These are phyloP conservation scores for Salix purpurea DNA, from an alignment of 345 rosid species.

Conservation along the genomic window DNA sequence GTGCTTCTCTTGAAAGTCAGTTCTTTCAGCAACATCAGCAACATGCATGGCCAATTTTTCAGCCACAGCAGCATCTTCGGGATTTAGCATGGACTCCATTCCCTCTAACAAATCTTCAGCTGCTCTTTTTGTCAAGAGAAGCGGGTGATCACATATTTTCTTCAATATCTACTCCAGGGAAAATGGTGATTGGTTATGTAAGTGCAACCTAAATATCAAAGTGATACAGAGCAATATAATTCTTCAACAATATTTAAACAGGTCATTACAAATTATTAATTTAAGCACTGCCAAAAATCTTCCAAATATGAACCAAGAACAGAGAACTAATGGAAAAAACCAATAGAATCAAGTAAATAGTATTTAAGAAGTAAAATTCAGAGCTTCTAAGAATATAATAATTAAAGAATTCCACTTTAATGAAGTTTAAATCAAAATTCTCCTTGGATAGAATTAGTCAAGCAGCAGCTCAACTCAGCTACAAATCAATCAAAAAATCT, in stretches of 20 bases:
- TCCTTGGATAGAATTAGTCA: neutral
- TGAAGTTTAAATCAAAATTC: neutral
- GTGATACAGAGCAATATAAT: neutral
- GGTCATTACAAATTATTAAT: neutral
- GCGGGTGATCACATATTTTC: slow-evolving; percentile 86
- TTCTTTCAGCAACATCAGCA: slow-evolving; percentile 71
- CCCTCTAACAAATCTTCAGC: slow-evolving; percentile 92
- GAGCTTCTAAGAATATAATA: neutral
- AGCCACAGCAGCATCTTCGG: slow-evolving; percentile 76
- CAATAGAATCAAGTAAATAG: neutral
- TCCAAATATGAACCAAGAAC: neutral
- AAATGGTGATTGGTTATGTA: neutral
- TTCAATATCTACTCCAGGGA: slow-evolving; percentile 73
- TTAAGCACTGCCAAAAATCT: neutral
- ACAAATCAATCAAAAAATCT: neutral
- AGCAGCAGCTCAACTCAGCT: neutral
- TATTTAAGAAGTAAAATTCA: neutral
- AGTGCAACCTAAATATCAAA: neutral
- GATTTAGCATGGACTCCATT: slow-evolving; percentile 64
- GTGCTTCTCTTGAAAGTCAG: slow-evolving; percentile 71
- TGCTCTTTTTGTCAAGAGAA: slow-evolving; percentile 72
- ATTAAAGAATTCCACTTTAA: neutral
- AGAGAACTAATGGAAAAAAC: neutral
- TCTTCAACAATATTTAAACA: neutral
- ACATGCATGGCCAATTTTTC: slow-evolving; percentile 88